Conservation (phyloP, 2,329 filamentous ascomycete species). For the Fusarium illudens region DNA sequence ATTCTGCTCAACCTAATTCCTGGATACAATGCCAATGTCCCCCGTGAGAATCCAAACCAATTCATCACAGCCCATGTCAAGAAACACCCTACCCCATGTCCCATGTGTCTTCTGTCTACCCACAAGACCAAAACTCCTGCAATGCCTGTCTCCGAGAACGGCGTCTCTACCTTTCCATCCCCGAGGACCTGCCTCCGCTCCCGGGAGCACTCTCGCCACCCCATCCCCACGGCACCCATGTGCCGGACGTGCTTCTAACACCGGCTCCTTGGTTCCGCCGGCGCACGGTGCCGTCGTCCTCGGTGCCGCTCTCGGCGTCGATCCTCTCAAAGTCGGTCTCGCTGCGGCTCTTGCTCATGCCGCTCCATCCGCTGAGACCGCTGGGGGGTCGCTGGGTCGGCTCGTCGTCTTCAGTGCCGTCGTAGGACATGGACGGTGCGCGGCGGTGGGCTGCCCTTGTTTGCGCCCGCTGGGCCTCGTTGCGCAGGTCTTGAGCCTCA, state of each 20-base stretch:
- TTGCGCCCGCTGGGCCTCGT: slow-evolving; percentile 44
- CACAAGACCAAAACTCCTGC: slow-evolving; percentile 43
- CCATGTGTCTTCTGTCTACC: slow-evolving; percentile 14
- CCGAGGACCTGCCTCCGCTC: slow-evolving; percentile 46
- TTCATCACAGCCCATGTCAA: slow-evolving; percentile 18
- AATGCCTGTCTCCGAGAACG: slow-evolving; percentile 29
- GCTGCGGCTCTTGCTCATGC: slow-evolving; percentile 81
- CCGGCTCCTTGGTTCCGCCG: slow-evolving; percentile 43
- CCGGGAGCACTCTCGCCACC: slow-evolving; percentile 34
- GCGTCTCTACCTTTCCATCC: slow-evolving; percentile 49
- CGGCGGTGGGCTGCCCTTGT: slow-evolving; percentile 34
- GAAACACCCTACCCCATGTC: slow-evolving; percentile 16
- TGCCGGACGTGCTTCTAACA: slow-evolving; percentile 43
- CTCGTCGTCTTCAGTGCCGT: slow-evolving; percentile 46
- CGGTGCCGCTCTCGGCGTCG: slow-evolving; percentile 74
- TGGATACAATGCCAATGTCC: neutral
- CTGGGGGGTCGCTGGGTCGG: slow-evolving; percentile 54
- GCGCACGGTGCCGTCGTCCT: slow-evolving; percentile 56
- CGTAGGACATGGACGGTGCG: slow-evolving; percentile 36
- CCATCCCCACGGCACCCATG: slow-evolving; percentile 63
- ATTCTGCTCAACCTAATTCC: slow-evolving; percentile 11
- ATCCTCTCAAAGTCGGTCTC: slow-evolving; percentile 92
- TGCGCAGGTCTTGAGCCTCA: slow-evolving; percentile 72
- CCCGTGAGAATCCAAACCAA: slow-evolving; percentile 2
- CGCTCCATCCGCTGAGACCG: slow-evolving; percentile 60